These are phyloP conservation scores for Penicillium desertorum DNA, from an alignment of 495 filamentous ascomycete genomes.

Conservation along the genomic window DNA sequence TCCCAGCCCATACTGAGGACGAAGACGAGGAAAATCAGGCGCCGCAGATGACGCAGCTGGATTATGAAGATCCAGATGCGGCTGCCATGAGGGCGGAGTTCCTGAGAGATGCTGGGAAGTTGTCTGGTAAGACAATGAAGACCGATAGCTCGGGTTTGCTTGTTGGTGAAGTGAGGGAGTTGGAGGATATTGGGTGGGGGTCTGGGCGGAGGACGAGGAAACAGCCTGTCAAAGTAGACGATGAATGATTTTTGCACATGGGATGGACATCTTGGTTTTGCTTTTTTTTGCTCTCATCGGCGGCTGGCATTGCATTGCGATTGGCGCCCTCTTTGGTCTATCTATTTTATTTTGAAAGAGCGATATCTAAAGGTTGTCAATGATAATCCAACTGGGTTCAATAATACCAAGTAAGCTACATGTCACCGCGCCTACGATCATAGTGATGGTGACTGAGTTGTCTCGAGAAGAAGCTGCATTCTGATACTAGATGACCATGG, in stretches of 20 bases:
- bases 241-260: constrained; percentile 21
- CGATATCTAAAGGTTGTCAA: constrained; percentile 7
- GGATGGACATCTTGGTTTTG: background rate
- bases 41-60: constrained; percentile 53
- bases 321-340: constrained; percentile 19
- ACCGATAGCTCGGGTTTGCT: constrained; percentile 22
- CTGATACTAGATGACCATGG: background rate
- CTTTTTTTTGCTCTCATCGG: constrained; percentile 4
- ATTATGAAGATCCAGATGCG: constrained; percentile 54
- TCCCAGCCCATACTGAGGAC: constrained; percentile 22
- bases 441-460: background rate
- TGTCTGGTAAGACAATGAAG: constrained; percentile 29
- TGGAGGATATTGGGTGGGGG: constrained; percentile 40
- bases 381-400: background rate
- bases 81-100: constrained; percentile 51
- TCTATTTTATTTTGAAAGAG: constrained; percentile 1
- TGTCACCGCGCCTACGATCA: background rate
- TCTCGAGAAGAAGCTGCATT: background rate
- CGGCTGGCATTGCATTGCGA: constrained; percentile 28
- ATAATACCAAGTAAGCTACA: background rate
- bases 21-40: constrained; percentile 39
- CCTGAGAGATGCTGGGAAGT: constrained; percentile 43
- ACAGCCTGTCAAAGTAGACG: constrained; percentile 25
- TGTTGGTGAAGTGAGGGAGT: constrained; percentile 35
- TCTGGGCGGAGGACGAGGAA: constrained; percentile 44